Evolutionary conservation across 2,329 filamentous ascomycete species (phyloP).

Genomic region (Penicillium brasilianum): DNA sequence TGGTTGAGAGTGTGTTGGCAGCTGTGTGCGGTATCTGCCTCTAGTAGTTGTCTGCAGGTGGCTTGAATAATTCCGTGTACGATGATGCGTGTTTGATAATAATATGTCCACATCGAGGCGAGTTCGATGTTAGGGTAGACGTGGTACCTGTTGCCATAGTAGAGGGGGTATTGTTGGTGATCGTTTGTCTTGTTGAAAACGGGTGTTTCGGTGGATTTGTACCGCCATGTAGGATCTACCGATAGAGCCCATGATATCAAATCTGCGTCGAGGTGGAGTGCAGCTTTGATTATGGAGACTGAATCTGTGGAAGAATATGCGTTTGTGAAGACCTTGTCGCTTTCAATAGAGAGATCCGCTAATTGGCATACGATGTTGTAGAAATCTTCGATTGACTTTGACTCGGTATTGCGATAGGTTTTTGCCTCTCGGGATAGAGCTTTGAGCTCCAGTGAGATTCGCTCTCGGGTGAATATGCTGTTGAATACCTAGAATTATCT

Average conservation of each 20-base stretch:
- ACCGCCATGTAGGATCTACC: conserved; percentile 18
- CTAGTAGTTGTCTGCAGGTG: neutral
- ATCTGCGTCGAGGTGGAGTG: conserved; percentile 22
- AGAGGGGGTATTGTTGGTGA: conserved; percentile 3
- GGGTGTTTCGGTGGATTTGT: conserved; percentile 17
- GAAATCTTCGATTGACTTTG: conserved; percentile 17
- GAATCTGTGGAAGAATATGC: neutral
- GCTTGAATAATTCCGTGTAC: conserved; percentile 20
- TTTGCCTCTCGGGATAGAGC: conserved; percentile 16
- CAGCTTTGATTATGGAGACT: conserved; percentile 7
- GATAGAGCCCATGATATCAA: conserved; percentile 21
- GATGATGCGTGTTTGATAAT: conserved; percentile 31
- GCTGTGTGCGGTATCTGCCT: neutral
- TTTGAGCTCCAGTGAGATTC: conserved; percentile 14
- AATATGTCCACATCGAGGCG: conserved; percentile 30
- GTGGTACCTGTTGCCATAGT: conserved; percentile 25
- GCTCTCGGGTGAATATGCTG: conserved; percentile 18
- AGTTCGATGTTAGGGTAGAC: conserved; percentile 25
- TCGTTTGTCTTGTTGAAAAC: conserved; percentile 8
- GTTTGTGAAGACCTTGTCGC: conserved; percentile 3
- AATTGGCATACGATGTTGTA: conserved; percentile 19
- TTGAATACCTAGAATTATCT: conserved; percentile 12
- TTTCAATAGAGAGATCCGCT: conserved; percentile 17
- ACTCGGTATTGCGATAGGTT: neutral
- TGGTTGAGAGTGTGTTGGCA: conserved; percentile 10